Conservation (phyloP, 139 green algal species). For the Desmodesmus armatus region DNA sequence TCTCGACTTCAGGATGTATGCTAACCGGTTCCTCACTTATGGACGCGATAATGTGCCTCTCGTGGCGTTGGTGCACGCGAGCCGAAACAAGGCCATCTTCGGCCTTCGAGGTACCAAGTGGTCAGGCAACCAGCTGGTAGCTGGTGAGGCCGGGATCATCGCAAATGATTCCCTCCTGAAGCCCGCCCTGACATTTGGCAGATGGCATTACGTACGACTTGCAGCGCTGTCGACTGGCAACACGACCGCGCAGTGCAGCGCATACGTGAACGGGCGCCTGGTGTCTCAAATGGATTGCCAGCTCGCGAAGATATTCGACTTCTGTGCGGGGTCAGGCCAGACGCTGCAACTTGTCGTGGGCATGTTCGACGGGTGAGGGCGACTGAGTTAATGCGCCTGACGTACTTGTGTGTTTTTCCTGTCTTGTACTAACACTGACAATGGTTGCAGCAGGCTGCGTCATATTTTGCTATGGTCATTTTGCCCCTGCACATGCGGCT, state of each 20-base stretch:
- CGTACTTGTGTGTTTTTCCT: no score
- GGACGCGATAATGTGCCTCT: background rate
- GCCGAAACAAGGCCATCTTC: background rate
- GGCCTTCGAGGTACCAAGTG: slow-evolving; percentile 28
- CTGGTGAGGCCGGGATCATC: background rate
- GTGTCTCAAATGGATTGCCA: background rate
- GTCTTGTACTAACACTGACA: no score
- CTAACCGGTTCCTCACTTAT: slow-evolving; percentile 11
- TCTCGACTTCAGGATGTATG: slow-evolving; percentile 40
- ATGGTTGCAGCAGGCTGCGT: no score
- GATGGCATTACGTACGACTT: slow-evolving; percentile 39
- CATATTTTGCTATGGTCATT: no score
- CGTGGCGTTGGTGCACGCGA: background rate
- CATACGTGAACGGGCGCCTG: slow-evolving; percentile 26
- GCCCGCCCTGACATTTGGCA: background rate
- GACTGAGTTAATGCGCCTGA: no score
- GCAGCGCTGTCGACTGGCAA: background rate
- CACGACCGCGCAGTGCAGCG: background rate
- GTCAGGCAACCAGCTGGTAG: slow-evolving; percentile 6
- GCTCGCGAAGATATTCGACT: background rate
- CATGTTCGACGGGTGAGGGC: slow-evolving; percentile 18
- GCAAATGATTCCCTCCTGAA: slow-evolving; percentile 23
- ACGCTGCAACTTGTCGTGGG: slow-evolving; percentile 1
- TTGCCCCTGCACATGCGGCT: no score
- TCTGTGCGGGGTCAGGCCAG: background rate